These are phyloP conservation scores for Yamadazyma blattariae DNA, from an alignment of 1,139 yeast genomes.

Conservation along the genomic window DNA sequence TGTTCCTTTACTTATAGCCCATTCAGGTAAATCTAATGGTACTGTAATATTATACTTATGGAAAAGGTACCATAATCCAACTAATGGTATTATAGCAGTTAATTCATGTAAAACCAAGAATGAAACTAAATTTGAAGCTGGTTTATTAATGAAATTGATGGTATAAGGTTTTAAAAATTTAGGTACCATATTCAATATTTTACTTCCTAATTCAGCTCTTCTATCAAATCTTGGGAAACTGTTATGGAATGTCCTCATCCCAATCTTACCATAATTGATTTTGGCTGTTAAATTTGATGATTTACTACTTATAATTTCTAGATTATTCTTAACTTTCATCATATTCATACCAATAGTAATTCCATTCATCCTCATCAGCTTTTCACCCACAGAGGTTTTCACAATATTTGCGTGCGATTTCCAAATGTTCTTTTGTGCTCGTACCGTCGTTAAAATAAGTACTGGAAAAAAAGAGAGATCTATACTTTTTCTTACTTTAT, in stretches of 20 bases:
- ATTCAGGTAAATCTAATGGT: conserved; percentile 60
- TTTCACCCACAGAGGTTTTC: no score
- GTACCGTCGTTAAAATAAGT: no score
- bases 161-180: conserved; percentile 50
- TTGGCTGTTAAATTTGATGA: no score
- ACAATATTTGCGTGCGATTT: no score
- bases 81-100: conserved; percentile 77
- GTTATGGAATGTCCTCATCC: background rate
- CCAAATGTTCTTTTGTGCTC: no score
- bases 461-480: no score
- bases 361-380: no score
- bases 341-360: no score
- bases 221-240: conserved; percentile 5
- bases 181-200: conserved; percentile 43
- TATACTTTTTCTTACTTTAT: no score
- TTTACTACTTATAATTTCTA: no score
- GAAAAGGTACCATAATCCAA: conserved; percentile 72
- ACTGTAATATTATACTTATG: conserved; percentile 47
- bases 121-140: conserved; percentile 68
- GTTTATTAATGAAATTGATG: conserved; percentile 51
- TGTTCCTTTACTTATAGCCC: conserved; percentile 63
- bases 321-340: background rate
- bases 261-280: background rate
- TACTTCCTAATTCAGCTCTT: conserved; percentile 14
- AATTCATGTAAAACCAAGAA: conserved; percentile 81